Percentiles rank a stretch among this genome's conserved stretches.
Evolutionary conservation across 1,139 yeast species (phyloP).

Genomic region (Candida sanyaensis): DNA sequence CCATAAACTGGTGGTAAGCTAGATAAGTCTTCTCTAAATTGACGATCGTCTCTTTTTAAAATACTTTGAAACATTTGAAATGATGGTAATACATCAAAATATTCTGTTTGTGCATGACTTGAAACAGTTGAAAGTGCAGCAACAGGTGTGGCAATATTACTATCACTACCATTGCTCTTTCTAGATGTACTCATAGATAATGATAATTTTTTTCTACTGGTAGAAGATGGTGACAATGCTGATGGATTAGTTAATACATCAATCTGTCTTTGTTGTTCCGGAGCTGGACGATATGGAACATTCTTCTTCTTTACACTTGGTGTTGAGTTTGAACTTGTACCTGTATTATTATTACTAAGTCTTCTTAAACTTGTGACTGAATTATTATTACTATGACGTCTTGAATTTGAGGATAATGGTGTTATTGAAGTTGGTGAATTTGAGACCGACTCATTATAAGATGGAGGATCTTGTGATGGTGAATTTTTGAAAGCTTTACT

Average conservation of each 20-base stretch:
- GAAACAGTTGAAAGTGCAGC: conserved; percentile 24
- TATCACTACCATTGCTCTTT: not conserved
- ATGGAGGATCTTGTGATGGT: too few species aligned
- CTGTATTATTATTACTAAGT: not conserved
- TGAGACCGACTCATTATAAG: not conserved
- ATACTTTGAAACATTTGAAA: conserved; percentile 64
- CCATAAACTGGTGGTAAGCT: conserved; percentile 45
- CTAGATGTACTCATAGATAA: not conserved
- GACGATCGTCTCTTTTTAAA: conserved; percentile 48
- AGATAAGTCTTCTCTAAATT: conserved; percentile 40
- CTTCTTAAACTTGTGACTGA: not conserved
- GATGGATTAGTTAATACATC: conserved; percentile 21
- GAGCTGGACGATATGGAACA: conserved; percentile 37
- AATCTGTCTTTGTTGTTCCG: conserved; percentile 38
- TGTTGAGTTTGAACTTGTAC: not conserved
- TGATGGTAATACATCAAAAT: conserved; percentile 60
- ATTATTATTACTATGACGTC: not conserved
- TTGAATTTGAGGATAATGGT: conserved; percentile 1
- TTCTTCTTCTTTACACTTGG: conserved; percentile 13
- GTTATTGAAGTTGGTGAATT: conserved; percentile 1
- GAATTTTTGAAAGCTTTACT: not conserved
- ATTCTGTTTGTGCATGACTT: conserved; percentile 42
- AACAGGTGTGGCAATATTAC: conserved; percentile 13
- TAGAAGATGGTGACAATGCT: not conserved
- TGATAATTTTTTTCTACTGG: not conserved